phyloP scores from a whole-genome alignment of 2,329 filamentous ascomycete species.

The Scortechinia acanthostroma region DNA sequence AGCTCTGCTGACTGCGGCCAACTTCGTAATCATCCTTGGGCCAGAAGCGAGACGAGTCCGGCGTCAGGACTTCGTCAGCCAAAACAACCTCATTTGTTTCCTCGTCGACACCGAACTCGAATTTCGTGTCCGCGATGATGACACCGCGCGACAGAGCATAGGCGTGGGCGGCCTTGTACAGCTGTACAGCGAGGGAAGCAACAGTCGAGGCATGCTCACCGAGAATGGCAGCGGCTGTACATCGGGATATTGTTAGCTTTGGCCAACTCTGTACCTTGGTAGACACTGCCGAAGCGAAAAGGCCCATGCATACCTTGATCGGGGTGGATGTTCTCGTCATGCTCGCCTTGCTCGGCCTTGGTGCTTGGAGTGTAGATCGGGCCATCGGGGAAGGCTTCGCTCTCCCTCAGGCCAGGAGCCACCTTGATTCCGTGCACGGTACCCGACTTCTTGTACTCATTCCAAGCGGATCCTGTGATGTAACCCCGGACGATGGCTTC shows the following conservation, averaged over 20 bases:
- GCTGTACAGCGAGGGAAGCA: slow-evolving; percentile 44
- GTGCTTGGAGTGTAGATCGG: slow-evolving; percentile 66
- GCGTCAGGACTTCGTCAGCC: slow-evolving; percentile 70
- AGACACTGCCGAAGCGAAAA: slow-evolving; percentile 26
- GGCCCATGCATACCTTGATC: slow-evolving; percentile 32
- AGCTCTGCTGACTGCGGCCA: slow-evolving; percentile 72
- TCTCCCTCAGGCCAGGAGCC: slow-evolving; percentile 48
- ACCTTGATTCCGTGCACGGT: slow-evolving; percentile 61
- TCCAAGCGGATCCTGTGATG: slow-evolving; percentile 68
- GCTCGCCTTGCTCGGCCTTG: slow-evolving; percentile 59
- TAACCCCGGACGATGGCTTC: slow-evolving; percentile 70
- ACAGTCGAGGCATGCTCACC: slow-evolving; percentile 53
- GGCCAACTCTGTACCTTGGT: no score
- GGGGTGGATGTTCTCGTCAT: slow-evolving; percentile 66
- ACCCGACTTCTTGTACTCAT: slow-evolving; percentile 54
- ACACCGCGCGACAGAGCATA: slow-evolving; percentile 53
- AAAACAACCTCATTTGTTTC: slow-evolving; percentile 56
- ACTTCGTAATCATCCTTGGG: slow-evolving; percentile 64
- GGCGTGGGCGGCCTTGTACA: slow-evolving; percentile 48
- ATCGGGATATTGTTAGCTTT: no score
- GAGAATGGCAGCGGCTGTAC: slow-evolving; percentile 13
- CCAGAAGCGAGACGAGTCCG: slow-evolving; percentile 84
- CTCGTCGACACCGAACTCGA: slow-evolving; percentile 62
- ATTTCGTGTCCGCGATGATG: slow-evolving; percentile 70
- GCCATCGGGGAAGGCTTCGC: slow-evolving; percentile 46